Evolutionary conservation across 2,329 filamentous ascomycete genomes (phyloP).

Genomic region (Ophiostoma sp.): DNA sequence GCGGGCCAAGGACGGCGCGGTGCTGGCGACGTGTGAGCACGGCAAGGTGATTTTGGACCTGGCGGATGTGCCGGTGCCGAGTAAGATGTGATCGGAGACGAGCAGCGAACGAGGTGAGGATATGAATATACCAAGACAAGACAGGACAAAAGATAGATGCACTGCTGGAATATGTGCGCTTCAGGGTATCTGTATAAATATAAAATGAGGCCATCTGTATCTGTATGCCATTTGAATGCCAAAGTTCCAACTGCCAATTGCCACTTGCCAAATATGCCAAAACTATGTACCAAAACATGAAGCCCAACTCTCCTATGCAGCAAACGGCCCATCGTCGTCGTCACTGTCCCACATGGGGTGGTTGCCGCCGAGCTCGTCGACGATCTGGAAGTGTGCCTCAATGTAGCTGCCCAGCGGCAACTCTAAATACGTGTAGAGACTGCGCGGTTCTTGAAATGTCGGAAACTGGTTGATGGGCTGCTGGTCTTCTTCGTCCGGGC

Average conservation of each 20-base stretch:
- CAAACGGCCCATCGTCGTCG: conserved; percentile 27
- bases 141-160: not conserved
- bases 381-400: conserved; percentile 1
- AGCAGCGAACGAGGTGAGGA: not conserved
- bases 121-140: not conserved
- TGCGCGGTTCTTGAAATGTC: not conserved
- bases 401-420: not conserved
- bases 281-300: not conserved
- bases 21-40: conserved; percentile 63
- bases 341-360: conserved; percentile 27
- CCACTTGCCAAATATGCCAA: not conserved
- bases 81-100: not conserved
- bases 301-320: not conserved
- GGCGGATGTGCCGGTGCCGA: not conserved
- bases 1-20: conserved; percentile 51
- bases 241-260: not conserved
- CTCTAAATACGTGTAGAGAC: not conserved
- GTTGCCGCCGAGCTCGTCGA: not conserved
- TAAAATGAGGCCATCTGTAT: not conserved
- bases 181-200: conserved; percentile 3
- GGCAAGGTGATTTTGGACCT: conserved; percentile 64
- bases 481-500: conserved; percentile 28
- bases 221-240: not conserved
- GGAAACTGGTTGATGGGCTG: not conserved
- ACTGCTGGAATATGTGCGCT: not conserved